These are phyloP conservation scores for Penstemon eatonii DNA, from an alignment of 257 asterid genomes.

Conservation along the genomic window DNA sequence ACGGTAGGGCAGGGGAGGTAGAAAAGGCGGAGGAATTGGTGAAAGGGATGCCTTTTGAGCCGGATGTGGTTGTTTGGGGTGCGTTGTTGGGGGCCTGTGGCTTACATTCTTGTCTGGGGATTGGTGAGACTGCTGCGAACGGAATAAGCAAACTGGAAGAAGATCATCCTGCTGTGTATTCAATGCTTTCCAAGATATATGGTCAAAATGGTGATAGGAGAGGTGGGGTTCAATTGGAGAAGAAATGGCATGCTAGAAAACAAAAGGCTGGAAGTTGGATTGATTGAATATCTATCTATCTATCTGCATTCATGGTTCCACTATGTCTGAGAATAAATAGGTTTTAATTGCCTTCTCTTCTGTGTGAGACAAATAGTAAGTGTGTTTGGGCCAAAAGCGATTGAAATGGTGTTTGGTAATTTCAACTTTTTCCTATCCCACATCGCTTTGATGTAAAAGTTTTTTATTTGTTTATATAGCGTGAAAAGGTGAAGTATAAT, in stretches of 20 bases:
- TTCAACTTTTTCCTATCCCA: too few relatives aligned
- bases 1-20: constrained; percentile 69
- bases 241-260: constrained; percentile 45
- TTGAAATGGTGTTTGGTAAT: too few relatives aligned
- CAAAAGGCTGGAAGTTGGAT: constrained; percentile 84
- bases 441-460: too few relatives aligned
- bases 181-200: constrained; percentile 50
- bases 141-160: constrained; percentile 48
- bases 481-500: too few relatives aligned
- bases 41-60: constrained; percentile 65
- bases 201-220: constrained; percentile 51
- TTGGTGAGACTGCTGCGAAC: constrained; percentile 61
- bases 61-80: constrained; percentile 80
- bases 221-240: constrained; percentile 40
- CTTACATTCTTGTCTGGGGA: constrained; percentile 48
- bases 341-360: too few relatives aligned
- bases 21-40: constrained; percentile 61
- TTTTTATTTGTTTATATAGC: too few relatives aligned
- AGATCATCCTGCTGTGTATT: constrained; percentile 67
- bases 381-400: too few relatives aligned
- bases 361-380: too few relatives aligned
- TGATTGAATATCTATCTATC: constrained; percentile 31
- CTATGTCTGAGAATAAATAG: too few relatives aligned
- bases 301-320: too few relatives aligned
- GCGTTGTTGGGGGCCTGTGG: constrained; percentile 77